Conservation (phyloP, 2,329 filamentous ascomycete species). For the Periconia macrospinosa region DNA sequence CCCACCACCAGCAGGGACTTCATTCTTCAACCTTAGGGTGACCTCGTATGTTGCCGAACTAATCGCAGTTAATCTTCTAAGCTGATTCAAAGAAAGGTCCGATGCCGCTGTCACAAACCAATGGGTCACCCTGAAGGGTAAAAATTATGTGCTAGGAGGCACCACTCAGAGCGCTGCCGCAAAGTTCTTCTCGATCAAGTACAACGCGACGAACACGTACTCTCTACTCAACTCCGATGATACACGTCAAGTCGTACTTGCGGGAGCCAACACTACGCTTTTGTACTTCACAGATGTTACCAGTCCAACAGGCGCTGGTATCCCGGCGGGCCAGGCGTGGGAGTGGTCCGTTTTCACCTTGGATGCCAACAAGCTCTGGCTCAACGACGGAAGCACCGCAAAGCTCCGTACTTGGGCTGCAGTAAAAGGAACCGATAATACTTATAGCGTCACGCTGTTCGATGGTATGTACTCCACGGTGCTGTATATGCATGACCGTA, state of each 20-base stretch:
- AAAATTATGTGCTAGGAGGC: background rate
- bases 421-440: conserved; percentile 13
- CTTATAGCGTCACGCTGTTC: conserved; percentile 25
- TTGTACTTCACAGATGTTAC: conserved; percentile 28
- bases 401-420: conserved; percentile 28
- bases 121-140: conserved; percentile 21
- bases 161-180: conserved; percentile 16
- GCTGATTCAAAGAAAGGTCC: conserved; percentile 9
- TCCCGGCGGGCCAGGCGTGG: conserved; percentile 28
- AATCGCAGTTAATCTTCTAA: background rate
- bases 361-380: conserved; percentile 25
- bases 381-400: conserved; percentile 31
- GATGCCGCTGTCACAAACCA: conserved; percentile 24
- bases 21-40: conserved; percentile 29
- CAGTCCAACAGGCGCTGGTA: conserved; percentile 19
- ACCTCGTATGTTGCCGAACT: conserved; percentile 21
- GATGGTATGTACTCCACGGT: conserved; percentile 22
- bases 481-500: background rate
- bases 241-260: conserved; percentile 31
- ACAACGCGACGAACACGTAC: conserved; percentile 26
- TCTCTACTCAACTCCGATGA: conserved; percentile 28
- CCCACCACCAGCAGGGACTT: conserved; percentile 23
- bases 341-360: conserved; percentile 35
- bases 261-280: conserved; percentile 22
- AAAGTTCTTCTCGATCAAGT: conserved; percentile 28